Evolutionary conservation across 257 asterid species (phyloP).

Genomic region (Gardenia jasminoides): DNA sequence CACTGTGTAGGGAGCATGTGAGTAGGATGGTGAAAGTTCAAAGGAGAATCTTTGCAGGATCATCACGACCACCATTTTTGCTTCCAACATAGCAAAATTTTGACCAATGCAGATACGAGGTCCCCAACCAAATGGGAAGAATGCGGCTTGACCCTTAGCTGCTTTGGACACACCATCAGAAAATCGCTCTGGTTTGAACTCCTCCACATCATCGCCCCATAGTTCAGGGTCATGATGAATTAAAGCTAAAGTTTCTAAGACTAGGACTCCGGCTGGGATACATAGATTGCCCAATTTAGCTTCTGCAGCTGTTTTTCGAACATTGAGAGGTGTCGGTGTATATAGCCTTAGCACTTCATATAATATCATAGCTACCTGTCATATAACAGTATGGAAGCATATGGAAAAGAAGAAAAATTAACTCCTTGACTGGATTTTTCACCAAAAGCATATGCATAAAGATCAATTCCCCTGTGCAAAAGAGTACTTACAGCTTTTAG

Average conservation of each 20-base stretch:
- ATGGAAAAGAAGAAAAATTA: not conserved
- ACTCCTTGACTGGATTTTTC: not conserved
- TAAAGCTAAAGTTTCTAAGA: not conserved
- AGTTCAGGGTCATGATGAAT: conserved; percentile 5
- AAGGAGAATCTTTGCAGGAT: conserved; percentile 10
- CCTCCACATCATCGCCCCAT: conserved; percentile 29
- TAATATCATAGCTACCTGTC: conserved; percentile 4
- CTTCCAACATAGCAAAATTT: conserved; percentile 19
- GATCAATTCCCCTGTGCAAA: not conserved
- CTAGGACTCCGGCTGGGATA: conserved; percentile 4
- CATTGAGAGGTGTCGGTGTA: not conserved
- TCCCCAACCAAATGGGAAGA: conserved; percentile 28
- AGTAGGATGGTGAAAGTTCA: conserved; percentile 13
- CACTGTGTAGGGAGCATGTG: conserved; percentile 12
- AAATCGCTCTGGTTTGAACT: conserved; percentile 30
- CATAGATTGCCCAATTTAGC: conserved; percentile 3
- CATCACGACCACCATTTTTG: conserved; percentile 9
- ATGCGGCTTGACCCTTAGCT: conserved; percentile 15
- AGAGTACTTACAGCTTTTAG: conserved; percentile 6
- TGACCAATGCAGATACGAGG: conserved; percentile 28
- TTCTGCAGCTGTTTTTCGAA: not conserved
- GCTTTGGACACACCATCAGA: conserved; percentile 27
- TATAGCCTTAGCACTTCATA: conserved; percentile 5
- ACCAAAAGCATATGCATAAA: not conserved
- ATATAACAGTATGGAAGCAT: not conserved